A percentile compares a stretch with the other conserved stretches of the same genome.
Conservation (phyloP, 768 basidiomycete genomes). For the Auricularia cornea region DNA sequence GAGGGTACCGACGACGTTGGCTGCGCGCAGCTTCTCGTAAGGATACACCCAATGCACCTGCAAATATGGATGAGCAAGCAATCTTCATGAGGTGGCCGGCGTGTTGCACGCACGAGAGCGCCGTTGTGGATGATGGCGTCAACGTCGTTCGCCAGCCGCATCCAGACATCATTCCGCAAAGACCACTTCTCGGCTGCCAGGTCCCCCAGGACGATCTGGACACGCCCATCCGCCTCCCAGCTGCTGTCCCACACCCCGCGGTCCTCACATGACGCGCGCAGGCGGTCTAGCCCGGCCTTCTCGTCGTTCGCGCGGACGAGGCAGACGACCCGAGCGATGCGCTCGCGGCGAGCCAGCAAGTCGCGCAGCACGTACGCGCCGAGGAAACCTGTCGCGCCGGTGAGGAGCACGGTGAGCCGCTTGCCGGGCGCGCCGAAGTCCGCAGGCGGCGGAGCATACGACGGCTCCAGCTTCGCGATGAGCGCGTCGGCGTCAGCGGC, state of each 20-base stretch:
- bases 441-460: slow-evolving; percentile 54
- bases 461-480: slow-evolving; percentile 43
- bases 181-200: slow-evolving; percentile 71
- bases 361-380: slow-evolving; percentile 87
- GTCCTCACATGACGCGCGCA: slow-evolving; percentile 64
- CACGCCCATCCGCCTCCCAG: slow-evolving; percentile 59
- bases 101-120: slow-evolving; percentile 72
- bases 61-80: no score
- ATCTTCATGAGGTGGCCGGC: no score
- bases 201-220: slow-evolving; percentile 83
- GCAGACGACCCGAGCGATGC: slow-evolving; percentile 82
- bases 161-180: slow-evolving; percentile 55
- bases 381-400: slow-evolving; percentile 94
- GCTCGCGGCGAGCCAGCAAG: slow-evolving; percentile 50
- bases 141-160: slow-evolving; percentile 53
- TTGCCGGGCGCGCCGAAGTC: slow-evolving; percentile 37
- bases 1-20: slow-evolving; percentile 90
- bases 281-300: slow-evolving; percentile 55
- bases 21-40: slow-evolving; percentile 82
- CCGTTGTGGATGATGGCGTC: slow-evolving; percentile 92
- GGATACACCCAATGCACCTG: slow-evolving; percentile 99
- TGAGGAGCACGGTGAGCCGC: slow-evolving; percentile 78
- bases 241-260: slow-evolving; percentile 82
- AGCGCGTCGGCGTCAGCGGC: slow-evolving; percentile 68
- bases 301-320: slow-evolving; percentile 69